Conservation (phyloP, 805 yeast genomes). For the Maudiozyma serrabonitensis region DNA sequence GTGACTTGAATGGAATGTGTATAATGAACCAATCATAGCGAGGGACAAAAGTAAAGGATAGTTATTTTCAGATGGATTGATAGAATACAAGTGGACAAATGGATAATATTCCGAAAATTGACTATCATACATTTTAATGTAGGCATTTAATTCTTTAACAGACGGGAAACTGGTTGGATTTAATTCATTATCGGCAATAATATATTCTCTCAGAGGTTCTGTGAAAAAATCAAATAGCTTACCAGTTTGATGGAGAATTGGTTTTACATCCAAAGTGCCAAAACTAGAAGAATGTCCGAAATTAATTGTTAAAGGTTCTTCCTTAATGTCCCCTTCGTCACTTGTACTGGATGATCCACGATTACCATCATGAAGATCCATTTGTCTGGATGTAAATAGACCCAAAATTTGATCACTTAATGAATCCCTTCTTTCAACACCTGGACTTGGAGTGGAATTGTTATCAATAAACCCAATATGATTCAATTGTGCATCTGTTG, state of each 20-base stretch:
- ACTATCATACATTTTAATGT: slow-evolving; percentile 56
- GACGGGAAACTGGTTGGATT: slow-evolving; percentile 58
- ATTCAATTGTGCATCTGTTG: slow-evolving; percentile 33
- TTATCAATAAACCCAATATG: slow-evolving; percentile 43
- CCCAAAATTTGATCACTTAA: slow-evolving; percentile 41
- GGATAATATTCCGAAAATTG: slow-evolving; percentile 79
- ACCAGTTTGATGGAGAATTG: background rate
- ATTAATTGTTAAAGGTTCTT: slow-evolving; percentile 2
- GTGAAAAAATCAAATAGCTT: slow-evolving; percentile 42
- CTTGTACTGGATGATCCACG: background rate
- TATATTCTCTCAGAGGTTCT: slow-evolving; percentile 42
- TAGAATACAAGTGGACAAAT: slow-evolving; percentile 64
- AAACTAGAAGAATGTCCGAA: background rate
- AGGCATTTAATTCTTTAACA: slow-evolving; percentile 64
- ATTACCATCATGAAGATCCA: slow-evolving; percentile 40
- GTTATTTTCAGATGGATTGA: slow-evolving; percentile 36
- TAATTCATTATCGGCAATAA: slow-evolving; percentile 45
- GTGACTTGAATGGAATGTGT: slow-evolving; percentile 69
- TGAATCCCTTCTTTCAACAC: background rate
- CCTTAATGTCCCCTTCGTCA: background rate
- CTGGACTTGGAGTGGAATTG: background rate
- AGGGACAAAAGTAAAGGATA: slow-evolving; percentile 66
- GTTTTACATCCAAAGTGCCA: background rate
- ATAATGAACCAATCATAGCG: slow-evolving; percentile 84
- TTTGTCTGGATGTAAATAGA: slow-evolving; percentile 54